phyloP scores from a whole-genome alignment of 805 yeast species.

The Naumovozyma dairenensis region DNA sequence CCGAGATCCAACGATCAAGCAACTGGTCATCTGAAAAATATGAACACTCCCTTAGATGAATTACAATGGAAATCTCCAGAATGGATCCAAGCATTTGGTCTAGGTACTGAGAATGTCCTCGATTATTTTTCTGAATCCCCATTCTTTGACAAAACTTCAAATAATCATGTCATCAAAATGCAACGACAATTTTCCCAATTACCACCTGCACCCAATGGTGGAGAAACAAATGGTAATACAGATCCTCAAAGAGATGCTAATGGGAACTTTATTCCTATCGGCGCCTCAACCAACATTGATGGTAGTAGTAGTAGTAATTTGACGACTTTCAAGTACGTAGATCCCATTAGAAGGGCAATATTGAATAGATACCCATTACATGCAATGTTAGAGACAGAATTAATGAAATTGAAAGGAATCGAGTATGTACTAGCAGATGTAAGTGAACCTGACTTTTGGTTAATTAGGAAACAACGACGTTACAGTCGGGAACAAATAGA shows the following conservation, averaged over 20 bases:
- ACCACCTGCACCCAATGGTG: slow-evolving; percentile 21
- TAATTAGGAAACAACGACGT: slow-evolving; percentile 73
- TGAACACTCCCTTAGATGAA: slow-evolving; percentile 52
- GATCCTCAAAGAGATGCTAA: neutral
- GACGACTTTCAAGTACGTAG: slow-evolving; percentile 15
- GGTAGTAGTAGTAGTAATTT: neutral
- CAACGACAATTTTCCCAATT: slow-evolving; percentile 62
- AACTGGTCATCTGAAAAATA: too few species aligned
- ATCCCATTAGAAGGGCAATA: slow-evolving; percentile 17
- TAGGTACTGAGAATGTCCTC: slow-evolving; percentile 79
- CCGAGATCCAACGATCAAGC: too few species aligned
- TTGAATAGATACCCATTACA: slow-evolving; percentile 23
- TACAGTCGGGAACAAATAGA: slow-evolving; percentile 31
- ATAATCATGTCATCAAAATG: slow-evolving; percentile 92
- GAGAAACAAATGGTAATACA: slow-evolving; percentile 2
- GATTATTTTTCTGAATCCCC: slow-evolving; percentile 94
- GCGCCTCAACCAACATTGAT: neutral
- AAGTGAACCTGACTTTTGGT: slow-evolving; percentile 89
- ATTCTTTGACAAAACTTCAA: slow-evolving; percentile 86
- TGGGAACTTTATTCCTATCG: neutral
- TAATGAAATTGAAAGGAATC: slow-evolving; percentile 70
- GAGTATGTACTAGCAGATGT: slow-evolving; percentile 71
- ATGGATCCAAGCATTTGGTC: slow-evolving; percentile 85
- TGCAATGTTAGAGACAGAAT: slow-evolving; percentile 41
- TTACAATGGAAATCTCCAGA: slow-evolving; percentile 97